Evolutionary conservation across 169 alveolate species (phyloP), one percentile per base, ranked within the genome.

Genomic region (Plasmodium vinckei): DNA sequence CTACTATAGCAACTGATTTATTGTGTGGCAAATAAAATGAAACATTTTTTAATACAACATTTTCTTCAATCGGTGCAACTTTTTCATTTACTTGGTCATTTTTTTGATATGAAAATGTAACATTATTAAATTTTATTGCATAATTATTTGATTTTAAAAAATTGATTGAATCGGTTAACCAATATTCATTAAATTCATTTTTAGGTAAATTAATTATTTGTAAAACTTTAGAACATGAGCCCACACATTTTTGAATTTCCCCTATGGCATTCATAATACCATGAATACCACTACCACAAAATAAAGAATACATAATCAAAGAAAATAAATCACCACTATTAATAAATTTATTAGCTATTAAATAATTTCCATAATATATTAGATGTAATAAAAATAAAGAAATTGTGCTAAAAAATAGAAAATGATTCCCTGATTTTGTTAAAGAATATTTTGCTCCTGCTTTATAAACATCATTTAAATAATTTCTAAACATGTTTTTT

Each of bases 1-100:
- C 99, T 19, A 96, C 98, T 69, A 98, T 92, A 33, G 98, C 99
- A n/a, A 98, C 95, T 19, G 92, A 92, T 68, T 96, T 77, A 57
- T 77, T 77, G 25, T 77, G 88, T 6, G 88, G 88, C 42, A 77
- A 68, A 68, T 47, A 51, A 25, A 77, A 77, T 39, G 73, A 56
- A 6, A 77, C 88, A 27, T 77, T 77, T 51, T 77, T 77, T 46
- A 77, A 56, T 12, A 60, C 75, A 44, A n/a, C 63, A 49, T 77
- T 77, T 21, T 77, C 6, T 25, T 10, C 44, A 2, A 6, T n/a
- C 1, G 0, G 23, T 15, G 15, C 9, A 5, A 9, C 1, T 42
- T 39, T 56, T 12, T 25, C 54, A 49, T 46, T 59, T 13, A 51
- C 7, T 3, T 51, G 17, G 2, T 13, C 25, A 46, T 47, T 44